Evolutionary conservation across 2,329 filamentous ascomycete genomes (phyloP), one percentile per base, ranked within the genome.

Genomic region (Cladobotryum mycophilum): DNA sequence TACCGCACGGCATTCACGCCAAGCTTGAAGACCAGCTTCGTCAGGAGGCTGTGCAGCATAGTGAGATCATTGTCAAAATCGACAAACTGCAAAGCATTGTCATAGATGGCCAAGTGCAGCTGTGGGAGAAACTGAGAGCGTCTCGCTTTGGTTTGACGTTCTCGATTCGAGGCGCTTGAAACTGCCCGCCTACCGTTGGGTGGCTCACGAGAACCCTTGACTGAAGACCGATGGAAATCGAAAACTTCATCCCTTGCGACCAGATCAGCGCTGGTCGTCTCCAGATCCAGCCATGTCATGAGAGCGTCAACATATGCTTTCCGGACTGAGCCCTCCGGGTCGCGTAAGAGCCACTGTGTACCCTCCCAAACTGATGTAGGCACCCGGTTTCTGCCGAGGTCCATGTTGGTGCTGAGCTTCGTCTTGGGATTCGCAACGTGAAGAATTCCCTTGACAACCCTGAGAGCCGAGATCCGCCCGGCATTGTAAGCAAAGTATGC

Each of bases 321-420:
- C 48, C 91, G 82, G 34, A 97, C 90, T 33, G 82, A 77, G 33
- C 82, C 82, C 60, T 91, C 85, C 1, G 82, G 77, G 61, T 96
- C 92, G 36, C 87, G 84, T 17, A 97, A 72, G 41, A 97, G 80
- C 88, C 89, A 96, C 55, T 96, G 89, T 0, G 91, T 96, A n/a
- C 89, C 89, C 67, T 97, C 91, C 93, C 93, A 99, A 0, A 91
- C 86, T 49, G 87, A 80, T 8, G 95, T 76, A 0, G 88, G 84
- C 1, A 95, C 88, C 38, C 77, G 81, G 64, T 86, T 88, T 55
- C 90, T 80, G 5, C 83, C 81, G 47, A 93, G 79, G 30, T 80
- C 80, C 47, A 75, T 77, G 64, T 76, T 82, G 57, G 78, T 79
- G 57, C 72, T 76, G 53, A 77, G 71, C 57, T 77, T 81, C 18